Conservation (phyloP, 1,284 basidiomycete genomes). For the Rugosomyces carneus region DNA sequence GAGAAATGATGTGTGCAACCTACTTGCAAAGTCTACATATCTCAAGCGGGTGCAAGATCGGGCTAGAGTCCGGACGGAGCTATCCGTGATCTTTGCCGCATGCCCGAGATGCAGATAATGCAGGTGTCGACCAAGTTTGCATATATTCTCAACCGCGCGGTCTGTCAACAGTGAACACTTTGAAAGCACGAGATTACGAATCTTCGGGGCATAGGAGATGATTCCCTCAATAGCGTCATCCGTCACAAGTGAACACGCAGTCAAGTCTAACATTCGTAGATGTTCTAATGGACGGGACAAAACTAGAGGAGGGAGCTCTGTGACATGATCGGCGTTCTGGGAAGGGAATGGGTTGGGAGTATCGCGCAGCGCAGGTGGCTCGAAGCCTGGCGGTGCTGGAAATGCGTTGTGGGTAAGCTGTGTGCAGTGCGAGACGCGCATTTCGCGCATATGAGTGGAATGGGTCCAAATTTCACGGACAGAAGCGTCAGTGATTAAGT, state of each 20-base stretch:
- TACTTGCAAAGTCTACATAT: slow-evolving; percentile 96
- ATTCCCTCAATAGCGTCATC: slow-evolving; percentile 92
- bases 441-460: slow-evolving; percentile 82
- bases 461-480: slow-evolving; percentile 83
- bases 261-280: slow-evolving; percentile 86
- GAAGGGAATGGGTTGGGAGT: slow-evolving; percentile 45
- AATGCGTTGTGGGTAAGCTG: slow-evolving; percentile 84
- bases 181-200: slow-evolving; percentile 88
- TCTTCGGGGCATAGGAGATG: slow-evolving; percentile 81
- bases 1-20: slow-evolving; percentile 55
- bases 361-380: slow-evolving; percentile 21
- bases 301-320: slow-evolving; percentile 56
- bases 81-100: slow-evolving; percentile 84
- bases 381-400: slow-evolving; percentile 57
- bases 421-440: slow-evolving; percentile 78
- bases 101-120: slow-evolving; percentile 97
- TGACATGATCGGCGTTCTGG: slow-evolving; percentile 23
- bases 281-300: slow-evolving; percentile 67
- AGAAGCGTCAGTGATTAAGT: slow-evolving; percentile 71
- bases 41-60: slow-evolving; percentile 87
- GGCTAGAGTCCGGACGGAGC: slow-evolving; percentile 80
- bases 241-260: slow-evolving; percentile 76
- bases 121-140: slow-evolving; percentile 83
- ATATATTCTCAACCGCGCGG: slow-evolving; percentile 79
- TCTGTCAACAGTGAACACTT: slow-evolving; percentile 90